These are phyloP conservation scores for Myrmaecium sp. DNA, from an alignment of 2,329 filamentous ascomycete species.

Conservation along the genomic window DNA sequence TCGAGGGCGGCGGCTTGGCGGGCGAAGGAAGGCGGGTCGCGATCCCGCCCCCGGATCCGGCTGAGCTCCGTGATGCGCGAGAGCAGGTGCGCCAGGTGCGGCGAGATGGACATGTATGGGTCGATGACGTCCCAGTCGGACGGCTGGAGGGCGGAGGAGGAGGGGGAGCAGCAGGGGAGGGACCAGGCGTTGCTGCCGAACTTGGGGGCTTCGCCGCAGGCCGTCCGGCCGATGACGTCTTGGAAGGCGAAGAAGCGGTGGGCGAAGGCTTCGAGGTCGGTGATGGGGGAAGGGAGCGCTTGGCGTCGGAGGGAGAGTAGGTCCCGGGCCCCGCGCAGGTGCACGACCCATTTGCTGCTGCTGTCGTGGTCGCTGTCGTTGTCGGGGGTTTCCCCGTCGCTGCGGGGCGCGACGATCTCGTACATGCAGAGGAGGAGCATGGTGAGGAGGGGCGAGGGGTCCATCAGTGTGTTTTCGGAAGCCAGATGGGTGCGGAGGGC, in stretches of 20 bases:
- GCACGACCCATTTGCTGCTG: conserved; percentile 30
- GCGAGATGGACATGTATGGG: conserved; percentile 20
- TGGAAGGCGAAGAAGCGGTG: conserved; percentile 35
- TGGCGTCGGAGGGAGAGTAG: conserved; percentile 23
- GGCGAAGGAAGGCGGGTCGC: conserved; percentile 13
- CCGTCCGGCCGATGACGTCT: conserved; percentile 34
- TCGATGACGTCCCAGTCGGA: conserved; percentile 18
- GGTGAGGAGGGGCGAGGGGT: conserved; percentile 21
- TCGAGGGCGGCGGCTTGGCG: conserved; percentile 19
- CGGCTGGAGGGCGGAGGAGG: no score
- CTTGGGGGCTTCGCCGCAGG: conserved; percentile 29
- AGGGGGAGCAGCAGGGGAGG: no score
- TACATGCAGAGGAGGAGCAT: conserved; percentile 32
- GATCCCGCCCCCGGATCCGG: conserved; percentile 17
- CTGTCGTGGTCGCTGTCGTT: conserved; percentile 25
- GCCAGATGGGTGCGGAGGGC: conserved; percentile 19
- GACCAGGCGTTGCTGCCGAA: conserved; percentile 34
- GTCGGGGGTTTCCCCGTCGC: no score
- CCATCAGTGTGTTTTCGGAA: conserved; percentile 9
- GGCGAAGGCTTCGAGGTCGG: conserved; percentile 15
- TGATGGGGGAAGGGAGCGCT: conserved; percentile 6
- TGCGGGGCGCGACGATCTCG: conserved; percentile 25
- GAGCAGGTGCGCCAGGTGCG: conserved; percentile 34
- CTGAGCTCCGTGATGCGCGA: conserved; percentile 31
- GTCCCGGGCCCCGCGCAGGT: conserved; percentile 30